Evolutionary conservation across 2,329 filamentous ascomycete genomes (phyloP), one percentile per base, ranked within the genome.

Genomic region (Beauveria rudraprayagi): DNA sequence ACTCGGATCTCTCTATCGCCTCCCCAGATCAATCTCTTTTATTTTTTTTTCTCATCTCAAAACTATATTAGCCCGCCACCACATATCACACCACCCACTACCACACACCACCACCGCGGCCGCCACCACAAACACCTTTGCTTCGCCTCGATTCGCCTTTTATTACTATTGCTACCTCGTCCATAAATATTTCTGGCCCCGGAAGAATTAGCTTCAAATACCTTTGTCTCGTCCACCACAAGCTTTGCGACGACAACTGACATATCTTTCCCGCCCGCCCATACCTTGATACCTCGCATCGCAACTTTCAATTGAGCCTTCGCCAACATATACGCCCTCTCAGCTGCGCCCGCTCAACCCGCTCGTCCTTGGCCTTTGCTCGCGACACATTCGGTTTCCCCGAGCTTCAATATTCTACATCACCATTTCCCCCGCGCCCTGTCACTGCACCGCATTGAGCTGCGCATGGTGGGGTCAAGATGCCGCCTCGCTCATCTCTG

Each of bases 401-500:
- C 30, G 9, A 44, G 37, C 22, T 51, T 24, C 19, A 37, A 8
- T 5, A 44, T 16, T 40, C 19, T 10, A 6, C 9, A 24, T 7
- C 43, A 47, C 37, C 14, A 26, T 16, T 11, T 34, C 30, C 30
- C 30, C 55, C 30, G 43, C 30, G 37, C 57, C 46, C 57, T 48
- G 28, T 60, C 57, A 53, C 37, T 26, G 37, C 57, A 19, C 48
- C 48, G 40, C 63, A 44, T 19, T 30, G 56, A 66, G 69, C 74
- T 56, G 52, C 43, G 76, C 75, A 81, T 84, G 83, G 82, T 82
- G 78, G 80, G 79, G 76, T 80, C 80, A 82, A 82, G 78, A 96
- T 96, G 92, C 92, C 92, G 78, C 91, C 91, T 72, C 87, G 91
- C 83, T 85, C 89, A 70, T 88, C 90, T 67, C 82, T 96, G 72